Base-by-base conservation (phyloP, 2,329 filamentous ascomycete genomes). In the Leptographium galeiforme region DNA sequence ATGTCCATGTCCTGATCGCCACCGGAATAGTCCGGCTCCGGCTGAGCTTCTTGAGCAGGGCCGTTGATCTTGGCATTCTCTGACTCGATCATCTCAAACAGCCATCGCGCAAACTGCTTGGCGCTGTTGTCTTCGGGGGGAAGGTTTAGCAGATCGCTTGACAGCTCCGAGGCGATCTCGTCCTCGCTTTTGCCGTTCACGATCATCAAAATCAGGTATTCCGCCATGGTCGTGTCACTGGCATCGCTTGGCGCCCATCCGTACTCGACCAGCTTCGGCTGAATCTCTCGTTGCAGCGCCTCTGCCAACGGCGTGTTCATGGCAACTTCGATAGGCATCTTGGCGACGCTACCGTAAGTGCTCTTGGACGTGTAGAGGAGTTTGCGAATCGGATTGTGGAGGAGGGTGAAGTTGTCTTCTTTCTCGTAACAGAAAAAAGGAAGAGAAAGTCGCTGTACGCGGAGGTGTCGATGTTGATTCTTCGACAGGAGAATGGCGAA, bases 121-220 rank as follows among this genome's bases (percentile, higher is more conserved):
- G 89, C 88, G 59, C 83, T 84, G 50, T 85, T 81, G 61, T 96
- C 91, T 56, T 95, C 89, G 48, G 89, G 82, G 3, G 82, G 81
- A 6, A 96, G 78, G 54, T 82, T 82, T 3, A 98, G 78, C 44
- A 98, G 78, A 62, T 98, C 93, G 59, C 84, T 85, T 1, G 90
- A 86, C 14, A 98, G 81, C 66, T 98, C 93, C 45, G 80, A 74
- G 11, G 89, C 86, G 59, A 98, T 91, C 66, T 96, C 85, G 50
- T 90, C 82, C 66, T 95, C 85, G 5, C 86, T 89, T 69, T 95
- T 96, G 62, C 90, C 89, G 70, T 96, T 97, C 57, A 88, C 88
- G 36, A 98, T 79, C 91, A 97, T 96, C 58, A 97, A 81, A 55
- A 97, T 85, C 60, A 98, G 93, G 71, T 97, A 98, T 71, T 98